Evolutionary conservation across 2,329 filamentous ascomycete species (phyloP).

Genomic region (Fusarium mangiferae): DNA sequence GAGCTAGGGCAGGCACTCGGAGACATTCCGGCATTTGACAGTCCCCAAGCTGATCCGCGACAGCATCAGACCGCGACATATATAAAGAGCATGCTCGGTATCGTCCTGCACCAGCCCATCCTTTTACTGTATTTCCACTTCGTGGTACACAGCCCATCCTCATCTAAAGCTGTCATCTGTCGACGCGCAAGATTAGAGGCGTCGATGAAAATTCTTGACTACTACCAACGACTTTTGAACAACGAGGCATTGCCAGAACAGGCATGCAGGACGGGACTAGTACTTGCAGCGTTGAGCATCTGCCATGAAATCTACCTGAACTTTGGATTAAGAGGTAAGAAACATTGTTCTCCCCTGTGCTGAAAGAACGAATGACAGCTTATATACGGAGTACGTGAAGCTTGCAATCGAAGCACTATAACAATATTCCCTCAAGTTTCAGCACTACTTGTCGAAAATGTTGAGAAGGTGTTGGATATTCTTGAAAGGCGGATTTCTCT

Average conservation of each 20-base stretch:
- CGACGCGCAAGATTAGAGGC: background rate
- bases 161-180: background rate
- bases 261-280: background rate
- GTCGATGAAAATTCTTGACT: background rate
- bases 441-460: background rate
- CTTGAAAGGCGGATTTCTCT: background rate
- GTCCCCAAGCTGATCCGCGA: background rate
- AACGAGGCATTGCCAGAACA: background rate
- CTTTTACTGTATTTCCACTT: background rate
- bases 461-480: background rate
- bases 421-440: background rate
- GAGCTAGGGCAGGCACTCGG: background rate
- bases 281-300: background rate
- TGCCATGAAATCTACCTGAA: background rate
- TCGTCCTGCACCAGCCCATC: background rate
- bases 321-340: background rate
- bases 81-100: background rate
- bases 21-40: background rate
- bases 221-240: background rate
- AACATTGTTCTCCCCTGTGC: no score
- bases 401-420: background rate
- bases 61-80: background rate
- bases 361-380: background rate
- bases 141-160: fast-evolving
- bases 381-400: background rate